Base-by-base conservation (phyloP, 495 filamentous ascomycete species). In the Neurospora sp. region DNA sequence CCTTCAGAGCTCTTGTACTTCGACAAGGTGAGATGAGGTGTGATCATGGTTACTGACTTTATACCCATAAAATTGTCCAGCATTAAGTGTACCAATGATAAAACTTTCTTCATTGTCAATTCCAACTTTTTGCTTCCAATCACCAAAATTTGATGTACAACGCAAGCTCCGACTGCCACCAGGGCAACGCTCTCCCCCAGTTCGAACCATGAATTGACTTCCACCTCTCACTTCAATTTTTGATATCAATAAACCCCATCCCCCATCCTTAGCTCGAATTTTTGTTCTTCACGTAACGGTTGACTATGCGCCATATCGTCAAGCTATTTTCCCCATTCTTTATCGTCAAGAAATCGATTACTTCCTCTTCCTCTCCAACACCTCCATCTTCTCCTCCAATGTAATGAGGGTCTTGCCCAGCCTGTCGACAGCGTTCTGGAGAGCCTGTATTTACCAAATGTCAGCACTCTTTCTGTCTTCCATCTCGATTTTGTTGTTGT, bases 371-470 rank as follows among this genome's bases (percentile, higher is more conserved):
- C 80, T 75, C 76, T 92, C 84, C 76, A 91, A 78, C 73, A 87
- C 82, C 75, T 92, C 90, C 75, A 97, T 85, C 82, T 92, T 94
- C 72, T 93, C 87, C 84, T 99, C 96, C 59, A 99, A 84, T 44
- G 88, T 88, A 70, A 86, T 86, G 69, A 98, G 89, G 78, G 98
- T 97, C 40, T 86, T 86, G 82, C 94, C 93, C 78, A 98, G 87
- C 79, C 92, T 89, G 76, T 94, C 90, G 45, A 96, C 94, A 70
- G 95, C 92, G 65, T 88, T 85, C 88, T 98, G 96, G 71, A 99
- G 86, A 75, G 92, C 89, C 96, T 99, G 77, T 76, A 41, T 70
- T 45, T 72, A 42, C 41, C 45, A 70, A 72, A 70, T 70, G 71
- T 79, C 75, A 72, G 53, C 71, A 40, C 22, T 20, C 16, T 74